phyloP scores from a whole-genome alignment of 129 eudicot genomes.

The Scalesia atractyloides region DNA sequence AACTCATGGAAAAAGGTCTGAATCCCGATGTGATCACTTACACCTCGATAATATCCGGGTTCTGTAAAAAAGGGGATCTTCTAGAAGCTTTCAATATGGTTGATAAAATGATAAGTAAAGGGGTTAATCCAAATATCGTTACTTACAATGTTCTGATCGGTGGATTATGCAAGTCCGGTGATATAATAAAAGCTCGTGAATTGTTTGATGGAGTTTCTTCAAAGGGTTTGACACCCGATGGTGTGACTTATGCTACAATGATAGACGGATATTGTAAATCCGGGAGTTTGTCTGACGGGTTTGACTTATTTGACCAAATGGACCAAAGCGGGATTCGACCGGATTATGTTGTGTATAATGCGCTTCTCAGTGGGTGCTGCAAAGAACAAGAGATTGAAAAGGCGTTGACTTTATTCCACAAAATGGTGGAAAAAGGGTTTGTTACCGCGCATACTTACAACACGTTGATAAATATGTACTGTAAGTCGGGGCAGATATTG shows the following conservation, averaged over 20 bases:
- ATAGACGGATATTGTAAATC: conserved; percentile 84
- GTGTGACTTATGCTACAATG: conserved; percentile 69
- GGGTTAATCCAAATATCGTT: conserved; percentile 65
- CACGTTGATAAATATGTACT: conserved; percentile 69
- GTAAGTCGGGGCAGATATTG: conserved; percentile 61
- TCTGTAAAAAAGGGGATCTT: conserved; percentile 63
- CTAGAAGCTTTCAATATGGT: conserved; percentile 50
- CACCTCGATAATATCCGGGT: conserved; percentile 71
- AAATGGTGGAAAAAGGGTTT: conserved; percentile 54
- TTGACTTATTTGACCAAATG: conserved; percentile 64
- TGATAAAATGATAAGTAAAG: conserved; percentile 60
- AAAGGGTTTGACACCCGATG: conserved; percentile 57
- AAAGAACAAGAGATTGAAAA: conserved; percentile 57
- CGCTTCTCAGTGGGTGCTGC: conserved; percentile 76
- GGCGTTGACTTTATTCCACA: conserved; percentile 59
- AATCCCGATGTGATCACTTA: conserved; percentile 71
- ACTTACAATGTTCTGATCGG: conserved; percentile 73
- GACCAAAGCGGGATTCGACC: conserved; percentile 45
- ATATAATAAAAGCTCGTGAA: conserved; percentile 59
- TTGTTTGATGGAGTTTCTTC: conserved; percentile 52
- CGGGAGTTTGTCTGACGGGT: conserved; percentile 54
- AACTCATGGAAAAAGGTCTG: conserved; percentile 50
- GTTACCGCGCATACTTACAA: conserved; percentile 65
- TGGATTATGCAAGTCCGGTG: conserved; percentile 68
- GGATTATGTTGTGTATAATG: conserved; percentile 59